Evolutionary conservation across 2,329 filamentous ascomycete species (phyloP).

Genomic region (Epicoccum nigrum): DNA sequence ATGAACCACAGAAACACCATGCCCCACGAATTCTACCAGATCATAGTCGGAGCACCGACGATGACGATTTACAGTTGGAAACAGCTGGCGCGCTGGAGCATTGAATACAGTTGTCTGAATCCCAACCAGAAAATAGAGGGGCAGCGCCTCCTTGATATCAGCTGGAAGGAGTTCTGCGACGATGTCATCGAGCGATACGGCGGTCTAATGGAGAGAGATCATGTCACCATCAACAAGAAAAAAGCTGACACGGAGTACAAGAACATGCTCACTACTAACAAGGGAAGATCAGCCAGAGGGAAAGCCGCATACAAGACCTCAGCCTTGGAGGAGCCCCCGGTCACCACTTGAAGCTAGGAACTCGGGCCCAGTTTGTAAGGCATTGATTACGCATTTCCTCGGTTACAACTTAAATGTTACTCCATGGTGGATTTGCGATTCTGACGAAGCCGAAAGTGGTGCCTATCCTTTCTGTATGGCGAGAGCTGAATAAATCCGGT

Average conservation of each 20-base stretch:
- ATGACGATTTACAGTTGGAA: slow-evolving; percentile 75
- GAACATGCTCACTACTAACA: slow-evolving; percentile 1
- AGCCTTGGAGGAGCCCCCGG: neutral
- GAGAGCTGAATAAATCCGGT: too few species aligned
- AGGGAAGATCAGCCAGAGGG: neutral
- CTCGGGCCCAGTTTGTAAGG: too few species aligned
- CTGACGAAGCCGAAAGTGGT: too few species aligned
- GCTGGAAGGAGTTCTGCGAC: slow-evolving; percentile 66
- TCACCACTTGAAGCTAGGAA: too few species aligned
- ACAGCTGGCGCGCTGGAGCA: slow-evolving; percentile 60
- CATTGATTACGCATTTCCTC: too few species aligned
- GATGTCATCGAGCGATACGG: slow-evolving; percentile 47
- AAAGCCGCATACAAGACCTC: neutral
- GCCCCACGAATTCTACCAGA: slow-evolving; percentile 78
- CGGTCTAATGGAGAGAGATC: neutral
- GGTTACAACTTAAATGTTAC: too few species aligned
- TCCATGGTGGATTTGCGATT: too few species aligned
- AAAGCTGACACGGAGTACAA: neutral
- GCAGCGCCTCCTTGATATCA: slow-evolving; percentile 55
- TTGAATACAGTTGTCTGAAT: slow-evolving; percentile 52
- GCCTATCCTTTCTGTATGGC: too few species aligned
- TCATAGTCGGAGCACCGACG: slow-evolving; percentile 70
- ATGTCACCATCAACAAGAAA: neutral
- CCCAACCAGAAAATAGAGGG: slow-evolving; percentile 49
- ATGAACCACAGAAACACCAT: slow-evolving; percentile 64